Base-by-base conservation (phyloP, 2,329 filamentous ascomycete species). In the Diaporthe ampelina region DNA sequence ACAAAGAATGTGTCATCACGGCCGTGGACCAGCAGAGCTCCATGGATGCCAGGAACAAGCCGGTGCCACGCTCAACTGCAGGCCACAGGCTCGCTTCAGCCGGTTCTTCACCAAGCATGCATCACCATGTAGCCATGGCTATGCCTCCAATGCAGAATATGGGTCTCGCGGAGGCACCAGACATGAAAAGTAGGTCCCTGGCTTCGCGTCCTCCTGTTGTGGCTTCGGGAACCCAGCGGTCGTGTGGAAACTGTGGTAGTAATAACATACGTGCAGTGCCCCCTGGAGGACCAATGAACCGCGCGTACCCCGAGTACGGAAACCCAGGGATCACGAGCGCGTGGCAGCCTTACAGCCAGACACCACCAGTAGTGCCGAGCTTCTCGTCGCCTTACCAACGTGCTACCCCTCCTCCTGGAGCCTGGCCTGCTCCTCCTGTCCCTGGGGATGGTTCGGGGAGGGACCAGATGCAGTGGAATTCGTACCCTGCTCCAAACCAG, bases 1-100 rank as follows among this genome's bases (percentile, higher is more conserved):
- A 97, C 83, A 98, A 97, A 81, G 95, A 98, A 77, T 98, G 96
- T 84, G 94, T 93, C 81, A 98, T 97, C 84, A 94, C 92, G 79
- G 94, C 95, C 0, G 95, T 98, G 29, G 95, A 98, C 77, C 94
- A 95, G 81, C 89, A 91, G 77, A 90, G 89, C 35, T 87, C 82
- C 40, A 81, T 85, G 58, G 85, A 89, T 32, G 78, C 83, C 26
- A 83, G 85, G 72, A 83, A 85, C 52, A 88, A 87, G 76, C 83
- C 82, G 73, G 78, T 81, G 4, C 80, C 84, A 24, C 83, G 83
- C 68, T 80, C 84, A 50, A 82, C 84, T 6, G 80, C 83, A 19
- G 84, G 83, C 10, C 80, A 84, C 37, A 85, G 83, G 75, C 80
- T 83, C 54, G 80, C 82, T 24, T 89, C 88, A 6, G 81, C 86